Evolutionary conservation across 1,139 yeast genomes (phyloP), one percentile per base, ranked within the genome.

Genomic region (Nakaseomyces nivariensis): DNA sequence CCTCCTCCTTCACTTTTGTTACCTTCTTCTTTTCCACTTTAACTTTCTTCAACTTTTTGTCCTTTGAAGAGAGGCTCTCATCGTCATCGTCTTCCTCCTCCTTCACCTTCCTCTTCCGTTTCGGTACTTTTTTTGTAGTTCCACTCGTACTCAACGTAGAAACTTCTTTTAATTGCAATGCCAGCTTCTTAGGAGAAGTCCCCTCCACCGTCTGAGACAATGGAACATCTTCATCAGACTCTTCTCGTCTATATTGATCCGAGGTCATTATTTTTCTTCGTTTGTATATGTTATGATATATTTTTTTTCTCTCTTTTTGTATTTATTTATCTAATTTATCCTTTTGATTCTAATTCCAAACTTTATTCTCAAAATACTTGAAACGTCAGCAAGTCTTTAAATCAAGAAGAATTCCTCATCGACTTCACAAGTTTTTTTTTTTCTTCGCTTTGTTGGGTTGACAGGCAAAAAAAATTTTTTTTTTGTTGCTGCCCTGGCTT

Each of bases 1-100:
- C 48, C 26, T 51, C 52, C 25, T 51, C 37, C 43, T 48, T 48
- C 34, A 41, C 53, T 32, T 52, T 54, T 10, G 48, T 53, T 11
- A 48, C 46, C 33, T 48, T 43, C 27, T 46, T 51, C 24, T 41
- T 37, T 40, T 47, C 25, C 22, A 37, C 32, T 32, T 36, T 38
- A 34, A 37, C 13, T 37, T 25, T 48, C 38, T 29, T 29, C 4
- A 11, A 5, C 9, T 29, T 29, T 33, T 36, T 38, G 33, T 32
- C 17, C 33, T 26, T 48, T 43, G 44, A 41, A 5, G 44, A 27
- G 8, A 41, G 44, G 4, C 25, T 29, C 34, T 41, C 34, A 24
- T 27, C 34, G 11, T 41, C 44, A 9, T 41, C 44, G 34, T 38
- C 31, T 29, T 38, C 32, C 31, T 38, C 32, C 11, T 24, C 25